Evolutionary conservation across 495 filamentous ascomycete genomes (phyloP), one percentile per base, ranked within the genome.

Genomic region (Lichenothelia convexa): DNA sequence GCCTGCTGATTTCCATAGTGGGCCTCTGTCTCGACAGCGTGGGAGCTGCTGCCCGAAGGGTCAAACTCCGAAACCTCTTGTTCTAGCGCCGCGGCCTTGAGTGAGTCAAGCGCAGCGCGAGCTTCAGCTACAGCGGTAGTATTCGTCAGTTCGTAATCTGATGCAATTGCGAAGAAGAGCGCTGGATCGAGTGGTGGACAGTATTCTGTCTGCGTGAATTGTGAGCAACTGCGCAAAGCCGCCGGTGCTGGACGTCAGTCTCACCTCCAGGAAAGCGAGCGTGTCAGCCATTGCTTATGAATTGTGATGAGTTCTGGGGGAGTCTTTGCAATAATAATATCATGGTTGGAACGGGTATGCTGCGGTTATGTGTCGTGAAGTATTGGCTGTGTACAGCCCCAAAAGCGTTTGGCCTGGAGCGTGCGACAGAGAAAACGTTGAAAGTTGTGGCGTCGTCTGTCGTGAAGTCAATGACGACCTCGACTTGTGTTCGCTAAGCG

Each of bases 11-110:
- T 20, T 11, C 53, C 33, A 21, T 45, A 38, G 11, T n/a, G 13
- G 17, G 24, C 9, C 15, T 34, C 18, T 21, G 21, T 16, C 1
- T 36, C 32, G 21, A 17, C 48, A 30, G 61, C 24, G 8, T 32
- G 16, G 7, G 8, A 62, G 27, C 71, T 67, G 22, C 70, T 71
- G 2, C 79, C 83, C 8, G 78, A 84, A 0, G 82, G 72, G 40
- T 93, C 82, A 49, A 91, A 91, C 0, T 70, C 73, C 0, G 71
- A 67, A 12, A 66, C 60, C 44, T 82, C 74, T 43, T 87, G 77
- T 16, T 64, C 61, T 16, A 61, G 44, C 0, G 78, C 80, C 23
- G 60, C 56, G 7, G 65, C 55, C 31, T 73, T 75, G 5, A 93
- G 51, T 1, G 53, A 34, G 16, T 74, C 56, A 1, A 93, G 59